Percentiles rank a stretch among this genome's conserved stretches.
phyloP scores from a whole-genome alignment of 1,284 basidiomycete genomes.

The Ganoderma boninense region DNA sequence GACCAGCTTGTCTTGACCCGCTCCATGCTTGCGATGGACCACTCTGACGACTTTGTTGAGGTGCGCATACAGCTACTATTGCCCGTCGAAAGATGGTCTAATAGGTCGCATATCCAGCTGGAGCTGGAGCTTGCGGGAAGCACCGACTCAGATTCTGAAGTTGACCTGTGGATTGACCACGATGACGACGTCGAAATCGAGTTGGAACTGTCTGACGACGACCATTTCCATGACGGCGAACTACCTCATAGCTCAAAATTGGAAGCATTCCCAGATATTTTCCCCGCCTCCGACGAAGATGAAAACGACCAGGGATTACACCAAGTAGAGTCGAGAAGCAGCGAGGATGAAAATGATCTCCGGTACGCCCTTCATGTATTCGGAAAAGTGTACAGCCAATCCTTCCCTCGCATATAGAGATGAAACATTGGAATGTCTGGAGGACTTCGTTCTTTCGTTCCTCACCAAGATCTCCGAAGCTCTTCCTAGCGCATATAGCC shows the following conservation, averaged over 20 bases:
- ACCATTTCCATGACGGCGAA: neutral
- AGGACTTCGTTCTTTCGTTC: slow-evolving; percentile 61
- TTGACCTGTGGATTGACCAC: neutral
- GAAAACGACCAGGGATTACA: neutral
- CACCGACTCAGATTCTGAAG: neutral
- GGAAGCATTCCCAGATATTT: neutral
- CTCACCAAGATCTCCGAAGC: slow-evolving; percentile 56
- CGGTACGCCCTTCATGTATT: slow-evolving; percentile 8
- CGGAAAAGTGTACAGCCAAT: neutral
- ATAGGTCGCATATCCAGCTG: neutral
- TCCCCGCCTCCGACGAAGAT: too few relatives aligned
- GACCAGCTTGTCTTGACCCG: neutral
- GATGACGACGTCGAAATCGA: slow-evolving; percentile 14
- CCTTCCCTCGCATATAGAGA: slow-evolving; percentile 16
- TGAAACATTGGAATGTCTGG: slow-evolving; percentile 47
- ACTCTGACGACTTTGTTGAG: neutral
- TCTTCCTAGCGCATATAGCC: slow-evolving; percentile 29
- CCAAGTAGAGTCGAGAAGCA: neutral
- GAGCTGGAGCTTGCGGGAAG: neutral
- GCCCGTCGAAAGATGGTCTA: neutral
- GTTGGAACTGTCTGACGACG: slow-evolving; percentile 18
- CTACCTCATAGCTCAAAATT: neutral
- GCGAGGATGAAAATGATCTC: slow-evolving; percentile 18
- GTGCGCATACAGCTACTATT: neutral
- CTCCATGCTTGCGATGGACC: neutral